Base-by-base conservation (phyloP, 371 early-diverging fungal species). In the Umbelopsis sp. region DNA sequence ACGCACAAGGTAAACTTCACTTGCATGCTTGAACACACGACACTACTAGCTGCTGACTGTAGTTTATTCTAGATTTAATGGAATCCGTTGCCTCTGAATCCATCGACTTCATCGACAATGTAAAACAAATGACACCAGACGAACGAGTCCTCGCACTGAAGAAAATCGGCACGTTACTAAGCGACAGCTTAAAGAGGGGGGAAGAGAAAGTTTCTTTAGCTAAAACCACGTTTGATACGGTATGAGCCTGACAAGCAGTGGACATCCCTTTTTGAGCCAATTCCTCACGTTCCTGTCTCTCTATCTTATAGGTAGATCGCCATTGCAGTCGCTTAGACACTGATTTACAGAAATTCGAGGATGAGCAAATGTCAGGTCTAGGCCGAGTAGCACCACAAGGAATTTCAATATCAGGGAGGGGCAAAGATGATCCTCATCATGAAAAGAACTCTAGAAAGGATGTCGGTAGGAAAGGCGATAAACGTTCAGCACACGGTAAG, bases 181-280 rank as follows among this genome's bases (percentile, higher is more conserved):
- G 79, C 14, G 92, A 92, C 29, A 89, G 90, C n/a, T 77, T 93
- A 22, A 91, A 94, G 70, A 90, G 96, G 67, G 94, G 93, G 29
- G 95, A 95, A 72, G 96, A 97, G 65, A 98, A 97, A 64, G 94
- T 96, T 0, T 89, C 93, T 0, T 71, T 98, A 35, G 97, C 97
- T 4, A 91, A 92, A 46, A 90, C 95, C 45, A 96, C 97, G 0
- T 97, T 93, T 71, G 96, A 98, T 70, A 86, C 93, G 71, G 96
- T 94, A 81, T n/a, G 79, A 0, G 29, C 29, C 29, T 29, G 29
- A 4, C 29, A 1, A 29, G 29, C 29, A 0, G 1, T 29, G 29
- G 1, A 29, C 29, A 29, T 29, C 29, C 4, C 29, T 4, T 29
- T 29, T 29, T 29, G 29, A 29, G 4, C 29, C 1, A 29, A 29